A percentile compares a stretch with the other conserved stretches of the same genome.
These are phyloP conservation scores for Coemansia sp. DNA, from an alignment of 192 early-diverging fungal species.

Conservation along the genomic window DNA sequence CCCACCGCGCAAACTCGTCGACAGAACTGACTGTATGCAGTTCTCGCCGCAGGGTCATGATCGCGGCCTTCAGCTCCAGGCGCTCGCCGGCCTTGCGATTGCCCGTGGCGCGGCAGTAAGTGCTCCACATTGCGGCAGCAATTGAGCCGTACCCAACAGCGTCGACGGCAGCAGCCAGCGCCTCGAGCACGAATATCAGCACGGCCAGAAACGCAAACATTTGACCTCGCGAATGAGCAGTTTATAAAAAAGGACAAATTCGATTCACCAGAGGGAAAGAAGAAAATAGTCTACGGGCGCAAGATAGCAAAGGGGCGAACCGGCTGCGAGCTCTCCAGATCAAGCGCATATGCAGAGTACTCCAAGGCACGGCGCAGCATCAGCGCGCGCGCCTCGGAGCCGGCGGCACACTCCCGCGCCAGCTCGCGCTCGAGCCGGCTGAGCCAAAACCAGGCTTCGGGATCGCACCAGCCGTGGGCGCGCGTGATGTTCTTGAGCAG, in stretches of 20 bases:
- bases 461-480: conserved; percentile 52
- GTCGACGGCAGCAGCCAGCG: conserved; percentile 59
- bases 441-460: conserved; percentile 55
- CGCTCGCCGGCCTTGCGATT: conserved; percentile 52
- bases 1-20: conserved; percentile 93
- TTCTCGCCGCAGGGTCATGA: conserved; percentile 62
- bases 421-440: conserved; percentile 48
- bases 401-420: conserved; percentile 23
- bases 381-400: not conserved
- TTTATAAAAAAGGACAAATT: not conserved
- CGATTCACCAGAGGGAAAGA: not conserved
- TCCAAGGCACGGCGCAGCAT: conserved; percentile 33
- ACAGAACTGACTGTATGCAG: conserved; percentile 69
- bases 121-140: conserved; percentile 35
- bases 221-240: not conserved
- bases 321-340: conserved; percentile 51
- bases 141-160: conserved; percentile 56
- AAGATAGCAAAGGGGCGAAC: conserved; percentile 35
- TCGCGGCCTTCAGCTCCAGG: conserved; percentile 58
- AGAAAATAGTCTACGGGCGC: conserved; percentile 1
- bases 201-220: conserved; percentile 54
- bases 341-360: conserved; percentile 44
- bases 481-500: conserved; percentile 50
- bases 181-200: conserved; percentile 60
- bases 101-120: conserved; percentile 32